A percentile compares a stretch with the other conserved stretches of the same genome.
Conservation (phyloP, 352 stramenopile genomes). For the Phytophthora syringae region DNA sequence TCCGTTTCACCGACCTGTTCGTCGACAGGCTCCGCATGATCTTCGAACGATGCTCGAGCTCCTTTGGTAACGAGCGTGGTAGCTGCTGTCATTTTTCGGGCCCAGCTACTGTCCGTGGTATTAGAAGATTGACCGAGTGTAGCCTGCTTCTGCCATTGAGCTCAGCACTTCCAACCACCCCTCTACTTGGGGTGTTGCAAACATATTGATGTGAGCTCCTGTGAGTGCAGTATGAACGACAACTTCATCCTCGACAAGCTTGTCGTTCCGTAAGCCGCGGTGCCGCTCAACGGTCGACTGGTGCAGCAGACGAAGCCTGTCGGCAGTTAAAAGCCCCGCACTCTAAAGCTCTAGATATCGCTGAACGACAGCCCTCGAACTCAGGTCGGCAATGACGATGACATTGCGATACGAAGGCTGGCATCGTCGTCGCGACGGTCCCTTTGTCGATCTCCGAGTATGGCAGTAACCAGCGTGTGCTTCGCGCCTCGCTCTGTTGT, state of each 20-base stretch:
- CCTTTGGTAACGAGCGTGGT: background rate
- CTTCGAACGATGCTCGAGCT: background rate
- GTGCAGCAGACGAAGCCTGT: slow-evolving; percentile 10
- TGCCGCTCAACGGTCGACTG: background rate
- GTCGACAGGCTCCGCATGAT: slow-evolving; percentile 7
- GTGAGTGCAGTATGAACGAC: background rate
- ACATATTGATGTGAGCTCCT: background rate
- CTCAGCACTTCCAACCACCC: too few species aligned
- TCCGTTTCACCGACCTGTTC: slow-evolving; percentile 4
- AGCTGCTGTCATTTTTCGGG: too few species aligned
- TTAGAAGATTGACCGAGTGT: too few species aligned
- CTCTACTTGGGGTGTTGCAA: background rate
- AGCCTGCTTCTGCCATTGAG: too few species aligned
- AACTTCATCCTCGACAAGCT: background rate
- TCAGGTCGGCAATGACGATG: background rate
- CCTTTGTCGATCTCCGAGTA: too few species aligned
- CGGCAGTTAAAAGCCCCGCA: slow-evolving; percentile 4
- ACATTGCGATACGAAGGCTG: background rate
- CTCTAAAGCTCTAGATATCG: slow-evolving; percentile 8
- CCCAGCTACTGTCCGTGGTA: too few species aligned
- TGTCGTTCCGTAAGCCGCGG: background rate
- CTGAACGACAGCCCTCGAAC: slow-evolving; percentile 3
- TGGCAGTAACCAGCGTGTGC: background rate
- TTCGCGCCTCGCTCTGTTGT: background rate
- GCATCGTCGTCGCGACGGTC: too few species aligned